These are phyloP conservation scores for Penstemon barbatus DNA, from an alignment of 257 asterid genomes.

Conservation along the genomic window DNA sequence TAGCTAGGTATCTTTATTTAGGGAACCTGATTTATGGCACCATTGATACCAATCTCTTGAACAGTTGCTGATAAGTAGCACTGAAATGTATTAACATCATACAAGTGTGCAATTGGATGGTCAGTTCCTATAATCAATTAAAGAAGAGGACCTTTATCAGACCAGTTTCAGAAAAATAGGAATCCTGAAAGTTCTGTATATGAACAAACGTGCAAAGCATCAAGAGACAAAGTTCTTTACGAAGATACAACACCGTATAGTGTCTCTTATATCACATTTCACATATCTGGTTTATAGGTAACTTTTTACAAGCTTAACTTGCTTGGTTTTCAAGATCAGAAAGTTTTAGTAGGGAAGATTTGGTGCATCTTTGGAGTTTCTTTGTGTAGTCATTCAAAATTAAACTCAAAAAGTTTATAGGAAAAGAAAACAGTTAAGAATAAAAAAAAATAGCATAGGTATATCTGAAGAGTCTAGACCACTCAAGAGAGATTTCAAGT, in stretches of 20 bases:
- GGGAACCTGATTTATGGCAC: constrained; percentile 81
- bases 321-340: neutral
- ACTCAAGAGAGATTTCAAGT: too few species aligned
- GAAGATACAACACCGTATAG: neutral
- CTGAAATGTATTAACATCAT: constrained; percentile 79
- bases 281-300: constrained; percentile 9
- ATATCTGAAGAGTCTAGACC: too few species aligned
- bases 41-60: constrained; percentile 61
- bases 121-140: constrained; percentile 67
- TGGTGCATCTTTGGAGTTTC: neutral
- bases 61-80: constrained; percentile 69
- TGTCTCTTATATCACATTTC: neutral
- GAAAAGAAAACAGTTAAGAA: neutral
- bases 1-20: neutral
- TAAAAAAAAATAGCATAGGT: neutral
- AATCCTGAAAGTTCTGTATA: neutral
- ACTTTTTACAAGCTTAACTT: neutral
- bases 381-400: neutral
- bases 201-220: neutral
- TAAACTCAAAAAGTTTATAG: neutral
- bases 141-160: constrained; percentile 18
- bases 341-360: neutral
- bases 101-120: constrained; percentile 74
- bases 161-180: constrained; percentile 19
- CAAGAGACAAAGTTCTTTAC: neutral